Evolutionary conservation across 352 stramenopile species (phyloP), one percentile per base, ranked within the genome.

Genomic region (Pythium myriotylum): DNA sequence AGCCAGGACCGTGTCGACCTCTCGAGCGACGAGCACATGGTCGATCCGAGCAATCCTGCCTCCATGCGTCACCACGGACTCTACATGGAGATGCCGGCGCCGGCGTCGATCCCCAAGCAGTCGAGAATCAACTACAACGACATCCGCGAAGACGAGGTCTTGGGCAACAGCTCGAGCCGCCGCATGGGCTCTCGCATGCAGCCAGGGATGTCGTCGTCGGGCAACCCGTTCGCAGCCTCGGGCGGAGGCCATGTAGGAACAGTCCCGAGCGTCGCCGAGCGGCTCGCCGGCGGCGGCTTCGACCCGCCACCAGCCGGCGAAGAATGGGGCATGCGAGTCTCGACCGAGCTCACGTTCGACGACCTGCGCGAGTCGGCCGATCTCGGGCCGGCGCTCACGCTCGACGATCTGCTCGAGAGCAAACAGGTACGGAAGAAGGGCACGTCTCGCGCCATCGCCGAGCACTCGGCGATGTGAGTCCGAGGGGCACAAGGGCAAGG

Each of bases 11-110:
- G 20, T 19, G 35, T 19, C 37, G 57, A 54, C 32, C 42, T 65
- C 10, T 29, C 57, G 22, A 53, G 52, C 35, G 57, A 67, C 33
- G 53, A 59, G 13, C 65, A 62, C 41, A 65, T 72, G 9, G 65
- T 72, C n/a, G 65, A 72, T 42, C 20, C 42, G 1, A 58, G 51
- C 22, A 64, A 67, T 27, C 65, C 65, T 13, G 37, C 59, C 39
- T 67, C 49, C 5, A 65, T 68, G 59, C 65, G 65, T 9, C 65
- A 73, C 49, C 41, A 73, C 20, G 65, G 59, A 14, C 24, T 68
- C 46, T 73, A 73, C 59, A 58, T 68, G 59, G 54, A 68, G 46
- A 73, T 73, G 65, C 52, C 46, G 27, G 51, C 43, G 3, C 17
- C 23, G 16, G 3, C 35, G 19, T 29, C 45, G 2, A 29, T 48